Base-by-base conservation (phyloP, 2,329 filamentous ascomycete species). In the Diaporthe vaccinii region DNA sequence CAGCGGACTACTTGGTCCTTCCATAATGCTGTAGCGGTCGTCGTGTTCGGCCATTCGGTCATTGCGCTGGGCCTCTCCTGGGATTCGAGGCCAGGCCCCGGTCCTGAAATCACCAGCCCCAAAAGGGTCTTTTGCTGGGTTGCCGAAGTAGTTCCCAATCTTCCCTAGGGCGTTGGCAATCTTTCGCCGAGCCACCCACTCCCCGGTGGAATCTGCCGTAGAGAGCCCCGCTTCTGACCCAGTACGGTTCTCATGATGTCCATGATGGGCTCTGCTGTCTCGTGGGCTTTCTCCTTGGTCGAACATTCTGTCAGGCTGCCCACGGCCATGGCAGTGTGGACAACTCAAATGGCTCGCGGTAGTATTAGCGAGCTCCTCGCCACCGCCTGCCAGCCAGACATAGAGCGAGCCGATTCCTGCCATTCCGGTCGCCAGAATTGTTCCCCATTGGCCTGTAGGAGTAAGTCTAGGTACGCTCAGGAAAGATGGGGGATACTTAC, bases 321-420 rank as follows among this genome's bases (percentile, higher is more conserved):
- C 58, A 5, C 14, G 3, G 3, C 58, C 36, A 2, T 62, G 36
- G 58, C 58, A 62, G n/a, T 62, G 36, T 25, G 58, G 58, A 41
- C 58, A 62, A 22, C 25, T 17, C 14, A n/a, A 20, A 15, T 62
- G 58, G 25, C 34, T 25, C 17, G 36, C 28, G 12, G 14, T 7
- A 17, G 5, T 17, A 41, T 62, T 41, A 28, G 58, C 36, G 36
- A 61, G 58, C 25, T 70, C 67, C 25, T 72, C 77, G 1, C 79
- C 78, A 73, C 83, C 79, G 14, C 84, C 81, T 17, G 85, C 85
- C 0, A 91, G 78, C 6, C 89, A 81, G 14, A 92, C 79, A 72
- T 91, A 92, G 0, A 93, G 78, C 0, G 91, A 93, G 0, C 91
- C 91, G 0, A 92, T 70, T 1, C 88, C 85, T 3, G 90, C 91